A percentile compares a stretch with the other conserved stretches of the same genome.
Evolutionary conservation across 495 filamentous ascomycete genomes (phyloP).

Genomic region (Aspergillus asperescens): DNA sequence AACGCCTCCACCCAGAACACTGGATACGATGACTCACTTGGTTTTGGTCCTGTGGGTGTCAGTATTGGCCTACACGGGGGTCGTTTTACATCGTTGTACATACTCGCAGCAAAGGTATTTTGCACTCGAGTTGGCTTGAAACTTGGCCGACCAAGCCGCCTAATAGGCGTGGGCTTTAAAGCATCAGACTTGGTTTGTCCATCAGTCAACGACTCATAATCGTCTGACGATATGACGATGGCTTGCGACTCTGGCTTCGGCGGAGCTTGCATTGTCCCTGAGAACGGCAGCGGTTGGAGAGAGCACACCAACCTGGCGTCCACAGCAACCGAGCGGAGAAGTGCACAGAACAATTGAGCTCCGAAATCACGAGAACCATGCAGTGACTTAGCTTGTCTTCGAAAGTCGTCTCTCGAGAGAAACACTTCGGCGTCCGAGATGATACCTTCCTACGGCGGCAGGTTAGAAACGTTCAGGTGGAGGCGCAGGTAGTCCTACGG

Average conservation of each 20-base stretch:
- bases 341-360: constrained; percentile 81
- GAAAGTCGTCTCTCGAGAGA: constrained; percentile 65
- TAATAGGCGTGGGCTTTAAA: constrained; percentile 18
- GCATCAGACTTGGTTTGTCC: constrained; percentile 14
- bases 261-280: constrained; percentile 47
- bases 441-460: constrained; percentile 28
- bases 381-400: constrained; percentile 55
- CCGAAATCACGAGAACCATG: constrained; percentile 83
- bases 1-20: constrained; percentile 94
- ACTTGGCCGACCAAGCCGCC: constrained; percentile 42
- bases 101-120: constrained; percentile 9
- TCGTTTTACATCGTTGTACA: background rate
- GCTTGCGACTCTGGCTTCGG: constrained; percentile 33
- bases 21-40: constrained; percentile 58
- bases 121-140: constrained; percentile 29
- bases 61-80: background rate
- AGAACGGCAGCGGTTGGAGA: constrained; percentile 75
- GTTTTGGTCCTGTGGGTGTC: constrained; percentile 16
- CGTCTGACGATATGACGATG: constrained; percentile 38
- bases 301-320: constrained; percentile 90
- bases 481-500: constrained; percentile 18
- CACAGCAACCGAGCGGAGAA: constrained; percentile 72
- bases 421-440: constrained; percentile 37
- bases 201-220: constrained; percentile 30
- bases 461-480: background rate